Percentiles rank a stretch among this genome's conserved stretches.
These are phyloP conservation scores for Balamuthia mandrillaris DNA, from an alignment of 208 protist genomes.

Conservation along the genomic window DNA sequence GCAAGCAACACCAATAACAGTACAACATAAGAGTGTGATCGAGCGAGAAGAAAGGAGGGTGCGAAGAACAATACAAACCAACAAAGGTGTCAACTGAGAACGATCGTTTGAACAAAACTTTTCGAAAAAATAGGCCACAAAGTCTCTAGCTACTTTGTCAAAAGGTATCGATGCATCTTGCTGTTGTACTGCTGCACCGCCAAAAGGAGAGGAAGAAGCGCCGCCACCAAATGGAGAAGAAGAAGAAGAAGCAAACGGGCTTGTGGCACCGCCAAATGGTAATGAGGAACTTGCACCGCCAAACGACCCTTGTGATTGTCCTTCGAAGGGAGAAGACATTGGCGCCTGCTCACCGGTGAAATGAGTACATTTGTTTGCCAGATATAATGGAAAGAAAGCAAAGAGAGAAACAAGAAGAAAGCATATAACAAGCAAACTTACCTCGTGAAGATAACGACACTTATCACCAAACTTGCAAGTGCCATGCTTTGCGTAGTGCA, in stretches of 20 bases:
- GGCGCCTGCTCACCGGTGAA: background rate
- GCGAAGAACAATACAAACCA: no score
- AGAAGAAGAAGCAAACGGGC: no score
- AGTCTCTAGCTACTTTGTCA: background rate
- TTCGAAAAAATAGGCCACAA: slow-evolving; percentile 5
- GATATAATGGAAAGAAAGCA: background rate
- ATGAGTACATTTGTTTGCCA: background rate
- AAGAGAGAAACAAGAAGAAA: background rate
- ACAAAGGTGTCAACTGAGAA: background rate
- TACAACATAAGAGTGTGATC: no score
- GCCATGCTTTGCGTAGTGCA: background rate
- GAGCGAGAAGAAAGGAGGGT: no score
- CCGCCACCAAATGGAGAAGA: no score
- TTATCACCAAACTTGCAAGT: background rate
- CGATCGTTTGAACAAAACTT: background rate
- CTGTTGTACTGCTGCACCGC: background rate
- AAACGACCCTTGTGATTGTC: background rate
- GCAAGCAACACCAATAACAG: no score
- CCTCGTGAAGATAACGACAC: background rate
- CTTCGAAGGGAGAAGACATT: background rate
- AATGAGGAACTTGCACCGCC: no score
- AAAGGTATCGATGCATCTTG: background rate
- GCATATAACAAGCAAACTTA: background rate
- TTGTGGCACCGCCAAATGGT: no score
- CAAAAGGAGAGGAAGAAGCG: background rate